Conservation (phyloP, 148 eudicot genomes). For the Diospyros lotus region DNA sequence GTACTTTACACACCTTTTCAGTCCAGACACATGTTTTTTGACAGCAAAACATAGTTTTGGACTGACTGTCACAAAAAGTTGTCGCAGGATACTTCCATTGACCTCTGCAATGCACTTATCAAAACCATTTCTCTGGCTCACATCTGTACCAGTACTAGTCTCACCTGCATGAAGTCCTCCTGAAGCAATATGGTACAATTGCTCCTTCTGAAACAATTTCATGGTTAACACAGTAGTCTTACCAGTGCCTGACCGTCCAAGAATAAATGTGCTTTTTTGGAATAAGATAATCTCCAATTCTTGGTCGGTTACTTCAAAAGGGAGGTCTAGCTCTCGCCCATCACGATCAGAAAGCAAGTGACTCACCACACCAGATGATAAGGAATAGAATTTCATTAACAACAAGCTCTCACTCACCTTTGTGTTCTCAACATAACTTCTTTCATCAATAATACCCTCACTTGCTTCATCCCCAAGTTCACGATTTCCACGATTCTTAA, state of each 20-base stretch:
- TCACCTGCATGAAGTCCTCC: slow-evolving; percentile 7
- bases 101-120: neutral
- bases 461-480: slow-evolving; percentile 10
- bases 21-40: no score
- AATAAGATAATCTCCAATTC: slow-evolving; percentile 14
- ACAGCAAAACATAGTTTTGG: no score
- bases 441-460: slow-evolving; percentile 19
- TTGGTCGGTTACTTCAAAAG: slow-evolving; percentile 46
- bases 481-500: slow-evolving; percentile 13
- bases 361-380: slow-evolving; percentile 28
- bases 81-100: slow-evolving; percentile 29
- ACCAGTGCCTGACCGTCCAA: slow-evolving; percentile 16
- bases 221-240: slow-evolving; percentile 16
- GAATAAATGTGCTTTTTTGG: slow-evolving; percentile 43
- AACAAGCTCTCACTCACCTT: slow-evolving; percentile 47
- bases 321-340: slow-evolving; percentile 36
- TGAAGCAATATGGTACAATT: slow-evolving; percentile 19
- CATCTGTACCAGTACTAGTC: slow-evolving; percentile 3
- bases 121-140: neutral
- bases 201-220: slow-evolving; percentile 31
- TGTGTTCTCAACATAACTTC: slow-evolving; percentile 15
- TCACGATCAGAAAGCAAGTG: no score
- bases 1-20: no score
- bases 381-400: slow-evolving; percentile 58
- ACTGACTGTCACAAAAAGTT: slow-evolving; percentile 47